Conservation (phyloP, 1,284 basidiomycete genomes). For the Chondrostereum purpureum region DNA sequence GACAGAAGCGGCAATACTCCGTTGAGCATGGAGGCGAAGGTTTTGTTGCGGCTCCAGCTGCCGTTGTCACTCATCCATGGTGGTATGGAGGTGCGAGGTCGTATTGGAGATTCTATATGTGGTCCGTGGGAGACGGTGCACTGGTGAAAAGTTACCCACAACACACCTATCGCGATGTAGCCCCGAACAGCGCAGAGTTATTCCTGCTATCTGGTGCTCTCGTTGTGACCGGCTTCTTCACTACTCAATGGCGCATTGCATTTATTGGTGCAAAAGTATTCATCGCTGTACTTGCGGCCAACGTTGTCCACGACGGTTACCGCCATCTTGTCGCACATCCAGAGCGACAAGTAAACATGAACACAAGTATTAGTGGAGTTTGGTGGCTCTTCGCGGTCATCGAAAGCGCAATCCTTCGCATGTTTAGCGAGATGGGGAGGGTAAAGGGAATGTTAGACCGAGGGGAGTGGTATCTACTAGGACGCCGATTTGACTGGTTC, state of each 20-base stretch:
- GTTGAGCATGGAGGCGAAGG: slow-evolving; percentile 29
- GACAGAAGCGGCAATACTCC: slow-evolving; percentile 37
- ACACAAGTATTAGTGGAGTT: slow-evolving; percentile 28
- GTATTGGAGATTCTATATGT: slow-evolving; percentile 52
- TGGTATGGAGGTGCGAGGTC: slow-evolving; percentile 44
- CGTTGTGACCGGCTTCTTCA: slow-evolving; percentile 4
- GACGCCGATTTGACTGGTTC: slow-evolving; percentile 52
- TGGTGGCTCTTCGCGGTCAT: slow-evolving; percentile 35
- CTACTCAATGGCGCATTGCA: slow-evolving; percentile 4
- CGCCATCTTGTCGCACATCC: slow-evolving; percentile 38
- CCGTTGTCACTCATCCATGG: slow-evolving; percentile 49
- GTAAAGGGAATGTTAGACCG: slow-evolving; percentile 38
- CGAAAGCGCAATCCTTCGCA: slow-evolving; percentile 44
- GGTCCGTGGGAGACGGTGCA: slow-evolving; percentile 51
- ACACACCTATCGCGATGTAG: slow-evolving; percentile 35
- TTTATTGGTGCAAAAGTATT: slow-evolving; percentile 20
- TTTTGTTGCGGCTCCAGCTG: slow-evolving; percentile 42
- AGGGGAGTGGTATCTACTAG: slow-evolving; percentile 31
- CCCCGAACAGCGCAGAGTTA: slow-evolving; percentile 46
- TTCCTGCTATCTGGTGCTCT: slow-evolving; percentile 24
- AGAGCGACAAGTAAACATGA: slow-evolving; percentile 24
- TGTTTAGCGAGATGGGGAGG: slow-evolving; percentile 46
- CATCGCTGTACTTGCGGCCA: slow-evolving; percentile 30
- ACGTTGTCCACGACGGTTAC: slow-evolving; percentile 41
- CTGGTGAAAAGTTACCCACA: slow-evolving; percentile 43